Evolutionary conservation across 352 stramenopile species (phyloP), one percentile per base, ranked within the genome.

Genomic region (Phytophthora idaei): DNA sequence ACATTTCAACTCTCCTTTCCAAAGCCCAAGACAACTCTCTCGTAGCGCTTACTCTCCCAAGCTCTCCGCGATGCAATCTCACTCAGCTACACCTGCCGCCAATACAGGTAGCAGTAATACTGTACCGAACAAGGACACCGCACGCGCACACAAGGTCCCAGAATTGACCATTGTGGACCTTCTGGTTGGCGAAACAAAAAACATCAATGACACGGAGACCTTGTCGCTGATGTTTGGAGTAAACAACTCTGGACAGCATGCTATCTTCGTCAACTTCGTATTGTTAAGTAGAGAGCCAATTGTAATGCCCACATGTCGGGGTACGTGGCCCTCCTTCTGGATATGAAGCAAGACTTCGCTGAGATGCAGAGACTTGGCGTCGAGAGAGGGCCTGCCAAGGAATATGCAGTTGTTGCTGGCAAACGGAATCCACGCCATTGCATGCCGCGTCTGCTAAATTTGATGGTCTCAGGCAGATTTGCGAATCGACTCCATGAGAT

Each of bases 281-380:
- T 64, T 28, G n/a, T 64, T 0, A 64, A 57, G n/a, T 57, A 50
- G 17, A 37, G 57, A 1, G 3, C 27, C 6, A 47, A 57, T 15
- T 17, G 5, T 8, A 64, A 56, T 17, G 46, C 51, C 14, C 46
- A 56, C 57, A 64, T 56, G 46, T 2, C 44, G 1, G 57, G 57
- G 4, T 64, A 64, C 34, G 32, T 63, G 0, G 25, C 34, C 1
- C 34, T 64, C 4, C 34, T 64, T 2, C 41, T 64, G 57, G 8
- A 56, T 14, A 45, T 44, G 14, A 56, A 64, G 34, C 45, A 12
- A 14, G 34, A 25, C 9, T 50, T 64, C 41, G 7, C 21, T 2
- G 34, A 48, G 32, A 56, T 64, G 46, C 45, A 57, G 7, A 12
- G 6, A 8, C 29, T 61, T 11, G 36, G 46, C 9, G 4, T 56